Base-by-base conservation (phyloP, 2,329 filamentous ascomycete genomes). In the Botrytis hyacinthi region DNA sequence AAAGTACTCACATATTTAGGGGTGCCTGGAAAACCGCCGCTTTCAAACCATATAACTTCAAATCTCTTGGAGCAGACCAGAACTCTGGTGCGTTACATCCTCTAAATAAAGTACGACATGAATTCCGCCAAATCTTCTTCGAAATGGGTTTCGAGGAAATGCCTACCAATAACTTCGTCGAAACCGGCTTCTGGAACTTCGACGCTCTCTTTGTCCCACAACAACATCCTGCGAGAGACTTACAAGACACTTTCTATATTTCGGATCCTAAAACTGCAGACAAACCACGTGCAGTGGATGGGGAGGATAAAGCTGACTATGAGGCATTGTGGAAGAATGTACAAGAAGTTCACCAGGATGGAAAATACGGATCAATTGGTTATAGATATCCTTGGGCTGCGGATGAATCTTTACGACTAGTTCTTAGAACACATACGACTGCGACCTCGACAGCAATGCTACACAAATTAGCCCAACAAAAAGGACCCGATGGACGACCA, bases 101-200 rank as follows among this genome's bases (percentile, higher is more conserved):
- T 81, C 85, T 99, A 78, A 98, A 94, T 85, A 98, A 98, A 86
- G 95, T 98, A 79, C 92, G 96, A 78, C 89, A 93, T 79, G 96
- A 98, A 84, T 97, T 99, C 88, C 88, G 96, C 74, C 93, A 96
- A 81, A 98, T 99, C 82, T 99, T 99, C 90, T 98, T 99, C 84
- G 94, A 97, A 82, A 97, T 97, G 91, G 96, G 95, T 71, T 99
- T 98, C 85, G 91, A 95, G 80, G 96, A 99, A 86, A 98, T 99
- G 96, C 93, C 95, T 22, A 98, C 95, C 68, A 92, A 92, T 84
- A 90, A 93, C 82, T 98, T 91, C 82, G 95, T 98, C 76, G 96
- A 99, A 85, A 95, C 95, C 20, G 95, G 95, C 65, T 98, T 98
- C 90, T 99, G 96, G 94, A 98, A 98, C 84, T 98, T 98, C 83